phyloP scores from a whole-genome alignment of 805 yeast genomes.

The Myxozyma vanderwaltii region DNA sequence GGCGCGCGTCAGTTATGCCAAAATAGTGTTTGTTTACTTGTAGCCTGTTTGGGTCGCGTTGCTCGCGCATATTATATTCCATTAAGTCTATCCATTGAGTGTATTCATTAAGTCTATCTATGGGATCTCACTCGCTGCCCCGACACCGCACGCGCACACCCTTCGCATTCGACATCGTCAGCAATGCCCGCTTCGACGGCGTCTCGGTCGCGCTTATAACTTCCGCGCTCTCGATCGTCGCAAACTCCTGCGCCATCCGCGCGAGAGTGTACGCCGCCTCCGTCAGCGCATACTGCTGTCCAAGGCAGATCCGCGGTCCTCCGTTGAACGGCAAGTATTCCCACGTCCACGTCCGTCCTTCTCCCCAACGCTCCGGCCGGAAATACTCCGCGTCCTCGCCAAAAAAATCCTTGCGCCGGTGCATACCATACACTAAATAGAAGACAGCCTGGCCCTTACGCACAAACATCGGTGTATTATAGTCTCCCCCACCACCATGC shows the following conservation, averaged over 20 bases:
- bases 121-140: neutral
- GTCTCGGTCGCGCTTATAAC: neutral
- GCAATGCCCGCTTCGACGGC: neutral
- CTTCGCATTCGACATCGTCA: neutral
- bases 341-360: conserved; percentile 47
- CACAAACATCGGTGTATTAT: conserved; percentile 45
- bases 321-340: conserved; percentile 57
- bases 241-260: conserved; percentile 45
- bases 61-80: too few species aligned
- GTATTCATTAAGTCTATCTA: too few species aligned
- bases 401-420: conserved; percentile 46
- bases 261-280: conserved; percentile 52
- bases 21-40: too few species aligned
- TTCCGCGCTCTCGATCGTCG: conserved; percentile 24
- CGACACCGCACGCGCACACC: neutral
- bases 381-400: conserved; percentile 50
- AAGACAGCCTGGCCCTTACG: conserved; percentile 49
- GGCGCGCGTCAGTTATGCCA: too few species aligned
- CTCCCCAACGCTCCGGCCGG: conserved; percentile 54
- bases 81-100: too few species aligned
- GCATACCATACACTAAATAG: conserved; percentile 49
- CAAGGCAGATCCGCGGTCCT: conserved; percentile 58
- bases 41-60: too few species aligned
- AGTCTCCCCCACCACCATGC: conserved; percentile 54
- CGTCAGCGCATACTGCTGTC: conserved; percentile 59